These are phyloP conservation scores for Pseudonitzschia pungens DNA, from an alignment of 108 stramenopile genomes.

Conservation along the genomic window DNA sequence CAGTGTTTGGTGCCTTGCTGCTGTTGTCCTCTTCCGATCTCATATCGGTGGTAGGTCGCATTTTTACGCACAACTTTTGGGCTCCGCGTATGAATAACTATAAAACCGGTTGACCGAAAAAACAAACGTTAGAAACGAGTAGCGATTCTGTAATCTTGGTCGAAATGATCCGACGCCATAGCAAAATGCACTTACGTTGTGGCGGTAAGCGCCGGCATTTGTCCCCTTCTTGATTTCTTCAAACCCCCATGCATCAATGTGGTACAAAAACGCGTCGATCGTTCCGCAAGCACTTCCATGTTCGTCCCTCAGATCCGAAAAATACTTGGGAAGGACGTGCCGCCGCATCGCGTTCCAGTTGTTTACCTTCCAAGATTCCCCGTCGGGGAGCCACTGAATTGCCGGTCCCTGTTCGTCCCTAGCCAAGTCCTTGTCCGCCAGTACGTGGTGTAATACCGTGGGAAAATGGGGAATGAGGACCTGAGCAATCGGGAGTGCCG, in stretches of 20 bases:
- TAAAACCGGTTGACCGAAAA: not conserved
- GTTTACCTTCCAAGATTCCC: constrained; percentile 55
- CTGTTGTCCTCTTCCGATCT: not conserved
- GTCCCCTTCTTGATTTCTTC: constrained; percentile 55
- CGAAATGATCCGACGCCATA: not conserved
- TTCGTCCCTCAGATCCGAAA: constrained; percentile 44
- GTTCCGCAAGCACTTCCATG: constrained; percentile 41
- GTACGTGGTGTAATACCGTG: constrained; percentile 38
- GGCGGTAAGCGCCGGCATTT: constrained; percentile 54
- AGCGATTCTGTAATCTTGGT: not conserved
- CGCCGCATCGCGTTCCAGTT: constrained; percentile 58
- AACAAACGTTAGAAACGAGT: not conserved
- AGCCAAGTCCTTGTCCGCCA: constrained; percentile 25
- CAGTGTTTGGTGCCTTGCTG: constrained; percentile 11
- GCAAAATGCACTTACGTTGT: constrained; percentile 49
- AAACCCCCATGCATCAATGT: constrained; percentile 63
- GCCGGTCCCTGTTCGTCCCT: constrained; percentile 13
- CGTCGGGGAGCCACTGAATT: constrained; percentile 50
- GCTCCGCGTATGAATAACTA: constrained; percentile 47
- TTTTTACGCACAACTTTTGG: constrained; percentile 40
- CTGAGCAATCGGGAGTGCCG: constrained; percentile 13
- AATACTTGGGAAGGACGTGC: constrained; percentile 47
- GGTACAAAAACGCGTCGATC: constrained; percentile 61
- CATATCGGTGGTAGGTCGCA: constrained; percentile 24
- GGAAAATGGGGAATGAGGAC: constrained; percentile 47